Conservation (phyloP, 2,329 filamentous ascomycete species). For the Fusarium mangiferae region DNA sequence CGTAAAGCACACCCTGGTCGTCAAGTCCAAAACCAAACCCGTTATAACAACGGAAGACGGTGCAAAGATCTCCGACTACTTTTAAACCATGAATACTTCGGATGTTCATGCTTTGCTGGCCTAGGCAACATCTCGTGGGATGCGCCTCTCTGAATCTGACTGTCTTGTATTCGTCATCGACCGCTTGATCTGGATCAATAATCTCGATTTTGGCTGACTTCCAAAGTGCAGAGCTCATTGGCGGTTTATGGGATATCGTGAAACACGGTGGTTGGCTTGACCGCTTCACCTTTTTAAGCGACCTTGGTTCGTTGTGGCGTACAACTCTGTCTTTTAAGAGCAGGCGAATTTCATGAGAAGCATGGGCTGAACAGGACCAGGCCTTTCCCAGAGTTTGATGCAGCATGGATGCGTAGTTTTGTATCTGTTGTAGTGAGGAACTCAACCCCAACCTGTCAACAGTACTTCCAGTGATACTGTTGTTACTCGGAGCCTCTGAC, state of each 20-base stretch:
- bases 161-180: rapidly evolving
- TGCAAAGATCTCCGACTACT: neutral
- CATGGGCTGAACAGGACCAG: neutral
- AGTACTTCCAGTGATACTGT: neutral
- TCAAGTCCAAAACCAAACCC: neutral
- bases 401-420: neutral
- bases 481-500: neutral
- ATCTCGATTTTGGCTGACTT: neutral
- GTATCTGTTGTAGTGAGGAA: neutral
- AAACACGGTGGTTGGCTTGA: neutral
- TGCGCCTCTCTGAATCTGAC: rapidly evolving
- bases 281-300: neutral
- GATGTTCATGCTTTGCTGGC: neutral
- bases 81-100: neutral
- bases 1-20: neutral
- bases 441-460: neutral
- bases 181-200: neutral
- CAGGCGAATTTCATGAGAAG: neutral
- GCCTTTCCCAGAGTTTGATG: neutral
- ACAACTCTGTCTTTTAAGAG: neutral
- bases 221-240: neutral
- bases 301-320: rapidly evolving
- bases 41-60: neutral
- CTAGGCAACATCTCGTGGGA: rapidly evolving
- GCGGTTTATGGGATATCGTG: neutral